Base-by-base conservation (phyloP, 345 rosid species). In the Cochlearia excelsa region DNA sequence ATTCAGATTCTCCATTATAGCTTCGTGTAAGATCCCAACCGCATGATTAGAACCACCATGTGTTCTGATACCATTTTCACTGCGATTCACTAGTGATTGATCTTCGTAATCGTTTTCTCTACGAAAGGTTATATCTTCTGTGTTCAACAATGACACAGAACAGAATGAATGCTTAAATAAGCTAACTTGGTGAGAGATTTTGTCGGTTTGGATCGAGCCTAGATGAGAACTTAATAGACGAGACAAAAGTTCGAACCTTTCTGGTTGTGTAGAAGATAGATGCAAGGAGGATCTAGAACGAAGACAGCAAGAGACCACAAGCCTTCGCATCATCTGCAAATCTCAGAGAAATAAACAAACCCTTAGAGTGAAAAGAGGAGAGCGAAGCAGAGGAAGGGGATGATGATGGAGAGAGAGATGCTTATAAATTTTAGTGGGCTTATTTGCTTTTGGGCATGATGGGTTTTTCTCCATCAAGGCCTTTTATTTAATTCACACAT, bases 21-120 rank as follows among this genome's bases (percentile, higher is more conserved):
- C 61, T 46, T 77, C 82, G 59, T 75, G 79, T 9, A 80, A 64
- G 65, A 72, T 59, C 29, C 77, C 90, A 54, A 76, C 86, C 41
- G 78, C 77, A 11, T 78, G 55, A 33, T 63, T 68, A 7, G 64
- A 60, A 26, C 65, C 50, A 26, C 65, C 50, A 28, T 26, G 62
- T 1, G 58, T 46, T 49, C 57, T 69, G 49, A 50, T 46, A 7
- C 54, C 74, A 46, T 56, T 54, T 63, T 38, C 68, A 1, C 61
- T 41, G 67, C 9, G 8, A 41, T 4, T n/a, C 39, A 55, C 65
- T 6, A 29, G 26, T 8, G 75, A 39, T 37, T 70, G 62, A 29
- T 46, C 66, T 30, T 45, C 54, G 2, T 27, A 11, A 33, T 27
- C 34, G 1, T 16, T 27, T 5, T 50, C 59, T 44, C 27, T 51